Percentiles rank a stretch among this genome's conserved stretches.
These are phyloP conservation scores for Cymodocea nodosa DNA, from an alignment of 116 monocot genomes.

Conservation along the genomic window DNA sequence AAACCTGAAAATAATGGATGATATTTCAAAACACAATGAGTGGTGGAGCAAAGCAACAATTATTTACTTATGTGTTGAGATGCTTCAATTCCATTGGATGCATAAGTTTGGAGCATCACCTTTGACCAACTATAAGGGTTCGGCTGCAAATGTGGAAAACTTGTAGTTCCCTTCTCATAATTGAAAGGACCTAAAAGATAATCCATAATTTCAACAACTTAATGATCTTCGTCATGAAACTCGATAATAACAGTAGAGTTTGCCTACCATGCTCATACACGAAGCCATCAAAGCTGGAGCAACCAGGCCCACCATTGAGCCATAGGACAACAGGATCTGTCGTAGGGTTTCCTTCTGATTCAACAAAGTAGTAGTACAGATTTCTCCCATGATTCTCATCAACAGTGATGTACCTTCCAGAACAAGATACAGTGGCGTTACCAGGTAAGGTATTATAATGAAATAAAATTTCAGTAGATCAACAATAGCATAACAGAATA, in stretches of 20 bases:
- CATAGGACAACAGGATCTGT: slow-evolving; percentile 44
- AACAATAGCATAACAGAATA: too few species aligned
- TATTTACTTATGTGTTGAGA: neutral
- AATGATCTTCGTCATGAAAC: neutral
- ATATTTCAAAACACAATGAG: neutral
- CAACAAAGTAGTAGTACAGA: slow-evolving; percentile 51
- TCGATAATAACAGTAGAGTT: neutral
- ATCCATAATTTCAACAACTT: neutral
- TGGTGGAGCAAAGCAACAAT: too few species aligned
- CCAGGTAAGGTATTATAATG: too few species aligned
- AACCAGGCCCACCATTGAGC: slow-evolving; percentile 65
- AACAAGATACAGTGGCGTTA: neutral
- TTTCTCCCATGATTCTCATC: slow-evolving; percentile 51
- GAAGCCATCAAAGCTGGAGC: slow-evolving; percentile 39
- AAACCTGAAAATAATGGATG: slow-evolving; percentile 8
- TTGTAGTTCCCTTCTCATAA: slow-evolving; percentile 27
- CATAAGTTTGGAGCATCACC: slow-evolving; percentile 15
- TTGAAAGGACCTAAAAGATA: slow-evolving; percentile 67
- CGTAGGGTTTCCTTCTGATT: slow-evolving; percentile 42
- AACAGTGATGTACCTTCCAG: slow-evolving; percentile 49
- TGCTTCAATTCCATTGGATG: neutral
- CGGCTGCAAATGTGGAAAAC: slow-evolving; percentile 56
- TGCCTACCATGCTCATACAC: slow-evolving; percentile 32
- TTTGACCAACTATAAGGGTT: slow-evolving; percentile 96
- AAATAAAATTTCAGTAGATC: too few species aligned